These are phyloP conservation scores for Mortierella sp. DNA, from an alignment of 371 early-diverging fungal species.

Conservation along the genomic window DNA sequence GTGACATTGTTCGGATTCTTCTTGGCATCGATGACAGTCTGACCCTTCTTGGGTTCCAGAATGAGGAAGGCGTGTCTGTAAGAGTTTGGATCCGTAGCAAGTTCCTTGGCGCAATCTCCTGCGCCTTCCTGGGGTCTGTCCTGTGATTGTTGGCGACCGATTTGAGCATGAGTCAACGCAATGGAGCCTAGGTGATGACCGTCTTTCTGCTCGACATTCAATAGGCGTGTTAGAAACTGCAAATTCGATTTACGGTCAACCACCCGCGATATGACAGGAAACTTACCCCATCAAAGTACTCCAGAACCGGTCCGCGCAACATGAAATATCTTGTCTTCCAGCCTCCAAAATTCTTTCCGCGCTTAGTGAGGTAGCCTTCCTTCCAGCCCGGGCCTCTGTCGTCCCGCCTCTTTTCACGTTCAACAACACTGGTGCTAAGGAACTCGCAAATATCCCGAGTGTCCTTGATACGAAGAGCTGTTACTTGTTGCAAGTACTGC, in stretches of 20 bases:
- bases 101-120: slow-evolving; percentile 30
- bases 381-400: slow-evolving; percentile 59
- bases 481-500: slow-evolving; percentile 77
- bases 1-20: slow-evolving; percentile 62
- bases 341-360: slow-evolving; percentile 88
- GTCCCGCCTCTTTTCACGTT: slow-evolving; percentile 43
- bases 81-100: slow-evolving; percentile 52
- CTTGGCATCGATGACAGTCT: slow-evolving; percentile 60
- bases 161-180: slow-evolving; percentile 62
- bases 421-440: slow-evolving; percentile 76
- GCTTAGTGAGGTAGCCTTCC: slow-evolving; percentile 86
- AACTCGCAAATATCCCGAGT: slow-evolving; percentile 79
- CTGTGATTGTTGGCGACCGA: slow-evolving; percentile 60
- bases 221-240: neutral
- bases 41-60: slow-evolving; percentile 74
- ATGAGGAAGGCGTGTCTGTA: slow-evolving; percentile 84
- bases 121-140: slow-evolving; percentile 37
- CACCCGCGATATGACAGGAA: neutral
- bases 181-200: slow-evolving; percentile 71
- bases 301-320: slow-evolving; percentile 68
- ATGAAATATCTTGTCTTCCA: slow-evolving; percentile 87
- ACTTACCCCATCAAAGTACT: slow-evolving; percentile 80
- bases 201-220: slow-evolving; percentile 58
- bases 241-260: no score
- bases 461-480: slow-evolving; percentile 71